These are phyloP conservation scores for Musa schizocarpa DNA, from an alignment of 176 grass and related monocot genomes.

Conservation along the genomic window DNA sequence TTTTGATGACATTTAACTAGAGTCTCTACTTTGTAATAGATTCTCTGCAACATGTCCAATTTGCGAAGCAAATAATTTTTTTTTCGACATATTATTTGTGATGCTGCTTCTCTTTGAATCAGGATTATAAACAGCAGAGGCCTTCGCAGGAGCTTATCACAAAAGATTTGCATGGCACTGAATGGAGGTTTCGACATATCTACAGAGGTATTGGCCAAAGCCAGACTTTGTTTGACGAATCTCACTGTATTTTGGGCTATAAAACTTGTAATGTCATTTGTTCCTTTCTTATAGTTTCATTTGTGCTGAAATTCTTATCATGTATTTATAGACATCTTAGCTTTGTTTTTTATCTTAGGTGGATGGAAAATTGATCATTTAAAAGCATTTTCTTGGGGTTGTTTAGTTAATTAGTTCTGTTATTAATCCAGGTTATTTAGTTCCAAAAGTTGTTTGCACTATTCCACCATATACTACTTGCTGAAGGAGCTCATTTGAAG, in stretches of 20 bases:
- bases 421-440: neutral
- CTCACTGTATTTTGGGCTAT: neutral
- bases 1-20: neutral
- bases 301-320: neutral
- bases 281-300: neutral
- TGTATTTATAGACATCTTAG: neutral
- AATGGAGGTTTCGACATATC: constrained; percentile 88
- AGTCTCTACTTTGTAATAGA: neutral
- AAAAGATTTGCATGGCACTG: constrained; percentile 79
- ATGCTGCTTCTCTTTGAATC: constrained; percentile 6
- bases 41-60: neutral
- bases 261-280: neutral
- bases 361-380: neutral
- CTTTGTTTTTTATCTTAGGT: neutral
- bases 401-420: neutral
- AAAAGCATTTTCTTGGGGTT: neutral
- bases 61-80: neutral
- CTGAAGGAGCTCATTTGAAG: neutral
- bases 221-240: neutral
- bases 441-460: neutral
- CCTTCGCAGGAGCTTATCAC: constrained; percentile 82
- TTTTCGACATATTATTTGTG: constrained; percentile 16
- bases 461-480: neutral
- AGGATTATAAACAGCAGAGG: constrained; percentile 76
- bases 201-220: constrained; percentile 45